Conservation (phyloP, 1,284 basidiomycete genomes). For the Ganoderma multipileum region DNA sequence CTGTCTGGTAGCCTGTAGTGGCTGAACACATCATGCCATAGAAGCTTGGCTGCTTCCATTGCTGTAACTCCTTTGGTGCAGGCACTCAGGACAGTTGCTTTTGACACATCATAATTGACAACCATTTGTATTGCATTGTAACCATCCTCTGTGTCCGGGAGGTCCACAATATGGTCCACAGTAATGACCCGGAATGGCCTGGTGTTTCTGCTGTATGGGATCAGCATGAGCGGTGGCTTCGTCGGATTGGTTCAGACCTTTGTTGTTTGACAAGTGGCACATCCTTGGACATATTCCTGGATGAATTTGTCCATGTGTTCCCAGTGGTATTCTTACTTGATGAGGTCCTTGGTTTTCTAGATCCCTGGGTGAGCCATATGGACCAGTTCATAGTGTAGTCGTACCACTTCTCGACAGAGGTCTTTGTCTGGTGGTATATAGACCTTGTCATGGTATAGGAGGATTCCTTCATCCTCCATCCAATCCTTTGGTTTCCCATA, state of each 20-base stretch:
- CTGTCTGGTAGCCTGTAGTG: neutral
- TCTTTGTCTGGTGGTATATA: neutral
- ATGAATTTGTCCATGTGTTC: constrained; percentile 41
- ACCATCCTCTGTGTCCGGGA: neutral
- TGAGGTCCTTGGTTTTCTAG: constrained; percentile 8
- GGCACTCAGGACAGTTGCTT: neutral
- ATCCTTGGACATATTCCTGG: no score
- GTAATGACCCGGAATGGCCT: neutral
- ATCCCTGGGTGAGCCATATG: constrained; percentile 13
- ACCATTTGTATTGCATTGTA: neutral
- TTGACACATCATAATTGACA: neutral
- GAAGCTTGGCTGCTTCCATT: constrained; percentile 29
- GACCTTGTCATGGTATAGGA: neutral
- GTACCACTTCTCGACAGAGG: neutral
- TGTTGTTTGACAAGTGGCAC: constrained; percentile 45
- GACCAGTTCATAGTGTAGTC: constrained; percentile 7
- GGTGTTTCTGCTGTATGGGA: neutral
- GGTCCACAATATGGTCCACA: neutral
- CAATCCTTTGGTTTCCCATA: neutral
- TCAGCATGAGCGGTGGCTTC: no score
- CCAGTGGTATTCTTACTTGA: constrained; percentile 41
- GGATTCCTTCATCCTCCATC: neutral
- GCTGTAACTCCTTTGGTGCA: constrained; percentile 42
- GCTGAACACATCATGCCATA: neutral
- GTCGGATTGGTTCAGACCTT: constrained; percentile 34